Base-by-base conservation (phyloP, 768 basidiomycete genomes). In the Peribolospora baueri region DNA sequence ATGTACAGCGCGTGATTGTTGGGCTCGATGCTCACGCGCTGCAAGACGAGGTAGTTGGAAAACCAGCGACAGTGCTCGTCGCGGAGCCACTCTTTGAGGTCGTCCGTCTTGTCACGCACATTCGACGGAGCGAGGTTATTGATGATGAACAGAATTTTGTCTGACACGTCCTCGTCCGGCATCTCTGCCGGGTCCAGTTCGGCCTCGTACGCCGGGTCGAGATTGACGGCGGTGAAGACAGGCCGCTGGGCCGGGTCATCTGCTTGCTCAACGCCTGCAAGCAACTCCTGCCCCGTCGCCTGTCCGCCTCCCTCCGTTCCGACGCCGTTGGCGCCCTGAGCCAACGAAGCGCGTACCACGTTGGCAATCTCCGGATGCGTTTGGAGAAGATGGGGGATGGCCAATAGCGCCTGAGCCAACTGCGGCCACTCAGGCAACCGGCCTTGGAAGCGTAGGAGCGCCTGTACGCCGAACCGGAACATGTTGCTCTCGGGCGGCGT, bases 1-100 rank as follows among this genome's bases (percentile, higher is more conserved):
- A 93, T 78, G 68, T 98, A 98, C 42, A 97, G 76, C 50, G 79
- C 76, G 61, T 97, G 93, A 64, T 97, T 93, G 73, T 98, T 98
- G 53, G 86, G 86, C 68, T 98, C 93, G 55, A 82, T 82, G 68
- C 82, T 83, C 67, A 97, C 79, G 43, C 93, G 83, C 64, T 95
- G 85, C 63, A 90, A 86, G 42, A 98, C 88, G 50, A 98, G 75
- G 67, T 97, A 98, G 65, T 93, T 82, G 48, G 93, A 91, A 63
- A 98, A 93, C 93, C 93, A 98, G 49, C 82, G 75, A 6, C 85
- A 78, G 65, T 87, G 79, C 46, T 76, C 72, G 61, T 88, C 82
- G 49, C 82, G 75, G 68, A 91, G 91, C 55, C 83, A 73, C 41
- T 77, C 78, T 54, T 73, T 74, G 81, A 98, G 87, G 62, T 97